Conservation (phyloP, 2,329 filamentous ascomycete genomes). For the Epichloe sylvatica region DNA sequence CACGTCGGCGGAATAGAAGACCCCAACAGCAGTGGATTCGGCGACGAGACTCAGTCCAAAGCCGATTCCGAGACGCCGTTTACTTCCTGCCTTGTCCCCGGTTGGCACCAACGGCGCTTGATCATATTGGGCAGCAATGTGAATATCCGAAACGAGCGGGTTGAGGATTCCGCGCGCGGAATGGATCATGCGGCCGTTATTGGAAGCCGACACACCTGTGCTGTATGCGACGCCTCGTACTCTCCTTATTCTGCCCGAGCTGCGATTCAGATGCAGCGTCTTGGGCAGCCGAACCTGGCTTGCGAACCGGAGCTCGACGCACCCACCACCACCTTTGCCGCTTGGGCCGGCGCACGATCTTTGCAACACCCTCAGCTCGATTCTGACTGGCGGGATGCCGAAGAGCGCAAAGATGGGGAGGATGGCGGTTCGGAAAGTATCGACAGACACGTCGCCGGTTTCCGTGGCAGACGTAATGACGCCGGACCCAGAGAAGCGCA, state of each 20-base stretch:
- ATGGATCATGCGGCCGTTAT: slow-evolving; percentile 93
- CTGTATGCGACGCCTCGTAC: slow-evolving; percentile 90
- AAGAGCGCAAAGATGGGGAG: slow-evolving; percentile 83
- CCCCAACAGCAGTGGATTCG: slow-evolving; percentile 69
- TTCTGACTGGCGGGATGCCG: slow-evolving; percentile 63
- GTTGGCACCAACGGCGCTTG: slow-evolving; percentile 42
- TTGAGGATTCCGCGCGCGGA: slow-evolving; percentile 79
- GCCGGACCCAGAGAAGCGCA: slow-evolving; percentile 77
- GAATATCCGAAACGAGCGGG: slow-evolving; percentile 71
- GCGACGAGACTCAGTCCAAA: slow-evolving; percentile 86
- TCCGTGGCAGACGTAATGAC: slow-evolving; percentile 83
- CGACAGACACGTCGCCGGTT: slow-evolving; percentile 75
- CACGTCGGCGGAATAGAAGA: slow-evolving; percentile 79
- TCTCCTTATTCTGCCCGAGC: slow-evolving; percentile 70
- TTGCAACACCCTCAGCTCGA: slow-evolving; percentile 72
- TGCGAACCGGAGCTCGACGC: slow-evolving; percentile 87
- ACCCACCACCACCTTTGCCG: slow-evolving; percentile 70
- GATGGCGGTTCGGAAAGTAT: slow-evolving; percentile 85
- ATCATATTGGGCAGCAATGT: slow-evolving; percentile 72
- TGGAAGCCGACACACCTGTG: slow-evolving; percentile 79
- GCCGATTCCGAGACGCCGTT: slow-evolving; percentile 65
- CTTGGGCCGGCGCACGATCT: slow-evolving; percentile 64
- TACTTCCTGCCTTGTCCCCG: slow-evolving; percentile 41
- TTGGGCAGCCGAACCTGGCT: slow-evolving; percentile 89
- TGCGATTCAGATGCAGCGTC: slow-evolving; percentile 75